Evolutionary conservation across 1,139 yeast genomes (phyloP), one percentile per base, ranked within the genome.

Genomic region (Spencermartinsiella ligniputridi): DNA sequence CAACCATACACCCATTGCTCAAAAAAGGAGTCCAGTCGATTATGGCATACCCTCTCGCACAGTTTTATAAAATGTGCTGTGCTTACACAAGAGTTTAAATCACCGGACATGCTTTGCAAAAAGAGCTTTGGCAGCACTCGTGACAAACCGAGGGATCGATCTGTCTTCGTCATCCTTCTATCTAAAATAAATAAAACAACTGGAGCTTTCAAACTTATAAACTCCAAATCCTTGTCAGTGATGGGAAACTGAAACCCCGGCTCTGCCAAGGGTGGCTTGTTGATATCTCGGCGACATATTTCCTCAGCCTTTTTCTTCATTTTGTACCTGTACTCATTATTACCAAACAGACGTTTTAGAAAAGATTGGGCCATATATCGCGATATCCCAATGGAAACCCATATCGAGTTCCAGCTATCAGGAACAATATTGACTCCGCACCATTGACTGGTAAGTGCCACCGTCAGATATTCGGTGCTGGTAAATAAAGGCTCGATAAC

Each of bases 91-190:
- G 94, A 87, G 57, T 86, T 85, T 42, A 90, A 68, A 56, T 92
- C 98, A 15, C 96, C 96, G 3, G 96, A 86, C 94, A 94, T 88
- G 0, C 96, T 95, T 61, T 92, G 97, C 35, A 94, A 69, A 56
- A 92, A 88, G 19, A 94, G 70, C 57, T 90, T 92, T 0, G 98
- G 97, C 34, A 94, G 75, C 0, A 89, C 97, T 51, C 98, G 78
- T 1, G 92, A 81, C 48, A 94, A 71, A 1, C 98, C 98, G 63
- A 92, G 84, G 0, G 96, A 85, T 54, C 90, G 82, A 60, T 94
- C 98, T 1, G 97, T 88, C 59, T 92, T 92, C 0, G 97, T 90
- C 95, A 94, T 88, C 51, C 98, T 71, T 45, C 87, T 77, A 62
- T 94, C 97, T 25, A 94, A 69, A 39, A 92, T 89, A 56, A 79